Base-by-base conservation (phyloP, 2,329 filamentous ascomycete species). In the Ophiostoma perfectum region DNA sequence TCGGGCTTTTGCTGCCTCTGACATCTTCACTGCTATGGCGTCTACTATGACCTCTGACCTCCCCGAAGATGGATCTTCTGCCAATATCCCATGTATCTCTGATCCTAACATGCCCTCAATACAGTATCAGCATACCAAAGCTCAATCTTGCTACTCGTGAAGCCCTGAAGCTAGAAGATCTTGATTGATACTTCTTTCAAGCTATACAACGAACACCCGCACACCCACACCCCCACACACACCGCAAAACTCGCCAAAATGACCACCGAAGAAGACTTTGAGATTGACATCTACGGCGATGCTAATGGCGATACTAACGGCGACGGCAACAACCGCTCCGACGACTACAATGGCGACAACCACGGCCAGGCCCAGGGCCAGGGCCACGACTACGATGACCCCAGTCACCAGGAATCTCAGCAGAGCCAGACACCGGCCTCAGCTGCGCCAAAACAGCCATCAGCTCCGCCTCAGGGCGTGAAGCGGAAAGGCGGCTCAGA, bases 241-340 rank as follows among this genome's bases (percentile, higher is more conserved):
- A 42, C 14, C 12, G 38, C 39, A 63, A 64, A 36, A 12, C 14
- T 27, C 45, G 49, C 18, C 47, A 65, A 63, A 75, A 78, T 74
- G 66, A 90, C 90, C 88, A 86, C 87, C 73, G 88, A 90, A 74
- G 87, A 89, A 74, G 87, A 89, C 74, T 90, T 88, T 77, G 88
- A 90, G 74, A 89, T 90, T 78, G 88, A 90, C 73, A 88, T 90
- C 74, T 90, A 90, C 75, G 88, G 86, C 74, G 88, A 89, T 74
- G 80, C 81, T 69, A 80, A 79, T 70, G 78, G 73, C 16, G 71
- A 73, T 44, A 27, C 27, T 27, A 62, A 66, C 55, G 64, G 70
- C 9, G 68, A 71, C 18, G 58, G 77, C 42, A 77, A 78, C 68
- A 75, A 77, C 55, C 78, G 80, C 55, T 75, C 77, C 63, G 27